Conservation (phyloP, 148 eudicot species). For the Suaeda aralocaspica region DNA sequence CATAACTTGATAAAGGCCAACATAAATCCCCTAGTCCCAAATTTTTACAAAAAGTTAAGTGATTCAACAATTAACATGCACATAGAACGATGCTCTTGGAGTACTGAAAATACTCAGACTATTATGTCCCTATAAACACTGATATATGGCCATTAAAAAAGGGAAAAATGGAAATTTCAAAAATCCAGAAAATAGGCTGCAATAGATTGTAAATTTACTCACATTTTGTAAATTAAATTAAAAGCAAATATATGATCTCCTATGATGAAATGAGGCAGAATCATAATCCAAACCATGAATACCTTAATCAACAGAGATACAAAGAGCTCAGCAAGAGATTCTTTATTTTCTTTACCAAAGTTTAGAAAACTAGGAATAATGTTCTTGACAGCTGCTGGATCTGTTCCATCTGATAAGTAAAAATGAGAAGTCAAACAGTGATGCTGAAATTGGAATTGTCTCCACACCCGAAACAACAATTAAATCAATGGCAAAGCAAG, state of each 20-base stretch:
- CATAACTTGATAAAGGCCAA: background rate
- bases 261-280: background rate
- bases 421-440: conserved; percentile 6
- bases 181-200: background rate
- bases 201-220: background rate
- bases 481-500: background rate
- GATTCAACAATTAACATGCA: background rate
- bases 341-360: conserved; percentile 58
- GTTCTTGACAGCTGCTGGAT: conserved; percentile 42
- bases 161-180: background rate
- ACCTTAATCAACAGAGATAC: conserved; percentile 73
- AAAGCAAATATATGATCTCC: background rate
- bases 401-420: conserved; percentile 54
- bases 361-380: conserved; percentile 34
- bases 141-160: background rate
- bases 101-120: background rate
- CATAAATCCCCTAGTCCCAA: background rate
- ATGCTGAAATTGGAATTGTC: background rate
- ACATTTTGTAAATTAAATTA: background rate
- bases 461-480: conserved; percentile 1
- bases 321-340: conserved; percentile 76
- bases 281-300: conserved; percentile 13
- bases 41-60: background rate
- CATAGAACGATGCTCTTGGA: background rate
- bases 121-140: background rate